Evolutionary conservation across 2,329 filamentous ascomycete genomes (phyloP), one percentile per base, ranked within the genome.

Genomic region (Aspergillus spinulosporus): DNA sequence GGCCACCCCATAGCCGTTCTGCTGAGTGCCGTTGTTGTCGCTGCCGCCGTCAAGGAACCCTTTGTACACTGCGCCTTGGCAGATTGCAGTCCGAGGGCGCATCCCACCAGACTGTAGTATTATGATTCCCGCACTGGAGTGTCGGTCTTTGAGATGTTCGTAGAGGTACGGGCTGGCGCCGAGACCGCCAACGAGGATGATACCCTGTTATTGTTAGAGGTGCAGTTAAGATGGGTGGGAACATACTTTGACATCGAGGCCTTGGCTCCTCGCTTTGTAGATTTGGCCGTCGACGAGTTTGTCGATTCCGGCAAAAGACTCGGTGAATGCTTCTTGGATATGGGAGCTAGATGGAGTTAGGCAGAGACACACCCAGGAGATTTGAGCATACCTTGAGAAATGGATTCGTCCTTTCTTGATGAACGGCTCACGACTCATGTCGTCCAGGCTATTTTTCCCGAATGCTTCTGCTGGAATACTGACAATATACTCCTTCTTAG

Each of bases 361-460:
- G 15, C 8, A 31, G 28, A 21, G 3, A 21, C n/a, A 14, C n/a
- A 12, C 34, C 9, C n/a, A 12, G 34, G 9, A 4, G 3, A 37
- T 37, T 26, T 11, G 34, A 12, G n/a, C 34, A 5, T 34, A 54
- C 52, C 29, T 44, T 26, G 28, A 40, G 29, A 54, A 54, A 49
- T 54, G 52, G 15, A 54, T 49, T 12, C 52, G 28, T 1, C 52
- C 52, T n/a, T 54, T 54, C 45, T 54, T 54, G 37, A 54, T 54
- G 40, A 42, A 49, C 5, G 52, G 52, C 37, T 49, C 45, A 4
- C 45, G 45, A 14, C 36, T 49, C 44, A 49, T 36, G 37, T 54
- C 52, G 26, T 54, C 52, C 8, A 49, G 31, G 12, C 52, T 49
- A 2, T 36, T 48, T 37, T 48, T 54, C 28, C 39, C 45, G 5